Base-by-base conservation (phyloP, 208 protist species). In the Trypanosoma brucei region DNA sequence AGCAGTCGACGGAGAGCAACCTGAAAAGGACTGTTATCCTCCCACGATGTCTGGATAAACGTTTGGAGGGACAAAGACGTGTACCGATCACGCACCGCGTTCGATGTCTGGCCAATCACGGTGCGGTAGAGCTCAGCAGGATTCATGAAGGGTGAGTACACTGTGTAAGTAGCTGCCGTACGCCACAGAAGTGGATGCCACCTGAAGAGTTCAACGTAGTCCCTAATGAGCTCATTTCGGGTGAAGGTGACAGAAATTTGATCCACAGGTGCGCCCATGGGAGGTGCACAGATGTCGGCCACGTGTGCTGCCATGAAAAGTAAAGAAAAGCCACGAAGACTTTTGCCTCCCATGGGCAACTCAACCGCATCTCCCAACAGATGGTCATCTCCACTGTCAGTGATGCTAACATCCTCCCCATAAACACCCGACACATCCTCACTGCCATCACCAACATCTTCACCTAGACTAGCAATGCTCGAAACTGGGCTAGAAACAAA, bases 221-320 rank as follows among this genome's bases (percentile, higher is more conserved):
- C 61, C 44, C 56, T 55, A 6, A 90, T 46, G 30, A 88, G 45
- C 7, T 64, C 38, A 68, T 95, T 91, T 8, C 89, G 85, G 14
- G 49, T 36, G 52, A 91, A 84, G 1, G 81, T 88, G 40, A 86
- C 59, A 9, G 62, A 36, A 6, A 91, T 81, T 9, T 84, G 65
- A 49, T 59, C 42, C 7, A 76, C 66, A 2, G 63, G 59, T 22
- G 72, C 63, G 14, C 64, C 64, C 40, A 74, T 30, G 8, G 78
- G 53, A 14, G 84, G 81, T 0, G 78, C 79, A 62, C 84, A 91
- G 31, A 92, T 56, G 53, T 95, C 89, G 0, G 86, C 81, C 9
- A 93, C 54, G 70, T 95, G 89, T 8, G 89, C 86, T 9, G 89
- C 65, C 78, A 93, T 89, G 59, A 65, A 84, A 5, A 67, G 31